These are phyloP conservation scores for Aspergillus neotritici DNA, from an alignment of 2,329 filamentous ascomycete genomes.

Conservation along the genomic window DNA sequence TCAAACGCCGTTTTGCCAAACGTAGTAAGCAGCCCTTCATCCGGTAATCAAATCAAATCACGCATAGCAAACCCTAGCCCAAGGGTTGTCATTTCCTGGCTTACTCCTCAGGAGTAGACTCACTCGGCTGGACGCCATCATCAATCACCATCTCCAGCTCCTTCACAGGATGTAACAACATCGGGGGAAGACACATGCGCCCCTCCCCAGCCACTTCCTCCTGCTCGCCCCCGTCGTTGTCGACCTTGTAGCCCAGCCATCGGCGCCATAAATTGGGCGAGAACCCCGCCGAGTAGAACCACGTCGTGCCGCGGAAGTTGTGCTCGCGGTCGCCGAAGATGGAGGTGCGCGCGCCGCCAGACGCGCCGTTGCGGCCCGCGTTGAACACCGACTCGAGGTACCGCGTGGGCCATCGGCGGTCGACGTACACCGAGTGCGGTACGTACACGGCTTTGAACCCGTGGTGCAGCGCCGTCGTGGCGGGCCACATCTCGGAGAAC, in stretches of 20 bases:
- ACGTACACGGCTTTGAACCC: constrained; percentile 88
- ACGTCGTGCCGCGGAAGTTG: constrained; percentile 79
- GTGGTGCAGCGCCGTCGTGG: constrained; percentile 80
- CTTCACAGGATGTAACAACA: constrained; percentile 87
- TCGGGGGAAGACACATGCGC: constrained; percentile 84
- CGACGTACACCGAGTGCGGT: constrained; percentile 82
- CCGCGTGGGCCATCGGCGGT: constrained; percentile 75
- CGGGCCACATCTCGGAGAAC: constrained; percentile 96
- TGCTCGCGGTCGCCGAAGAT: constrained; percentile 82
- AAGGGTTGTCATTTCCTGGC: too few species aligned
- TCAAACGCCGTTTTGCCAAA: too few species aligned
- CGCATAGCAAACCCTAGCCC: too few species aligned
- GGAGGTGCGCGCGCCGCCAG: constrained; percentile 65
- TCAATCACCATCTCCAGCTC: constrained; percentile 55
- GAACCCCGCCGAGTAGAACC: constrained; percentile 88
- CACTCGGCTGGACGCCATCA: constrained; percentile 17
- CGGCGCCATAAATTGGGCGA: constrained; percentile 73
- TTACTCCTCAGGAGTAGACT: too few species aligned
- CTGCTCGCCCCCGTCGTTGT: constrained; percentile 72
- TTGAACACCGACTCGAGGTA: constrained; percentile 79
- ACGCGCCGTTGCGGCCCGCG: constrained; percentile 66
- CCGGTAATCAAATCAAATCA: too few species aligned
- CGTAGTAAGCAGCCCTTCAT: too few species aligned
- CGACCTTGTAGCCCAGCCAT: constrained; percentile 78
- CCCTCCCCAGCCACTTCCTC: constrained; percentile 70